Conservation (phyloP, 2,329 filamentous ascomycete species). For the Xylariales sp. region DNA sequence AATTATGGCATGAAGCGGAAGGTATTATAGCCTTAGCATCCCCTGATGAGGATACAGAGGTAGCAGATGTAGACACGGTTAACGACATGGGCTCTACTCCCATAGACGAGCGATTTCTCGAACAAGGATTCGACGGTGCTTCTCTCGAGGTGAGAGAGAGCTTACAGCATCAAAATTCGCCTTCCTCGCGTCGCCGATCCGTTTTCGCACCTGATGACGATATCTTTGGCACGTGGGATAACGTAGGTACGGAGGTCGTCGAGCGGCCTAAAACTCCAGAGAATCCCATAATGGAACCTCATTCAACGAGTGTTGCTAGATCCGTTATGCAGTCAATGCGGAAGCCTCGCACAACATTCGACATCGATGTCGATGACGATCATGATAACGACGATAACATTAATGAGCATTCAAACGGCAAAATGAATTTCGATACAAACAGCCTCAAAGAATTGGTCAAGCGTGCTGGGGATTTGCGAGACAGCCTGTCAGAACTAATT, state of each 20-base stretch:
- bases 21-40: conserved; percentile 88
- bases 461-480: conserved; percentile 69
- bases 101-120: conserved; percentile 59
- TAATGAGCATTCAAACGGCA: conserved; percentile 56
- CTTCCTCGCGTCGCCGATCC: conserved; percentile 65
- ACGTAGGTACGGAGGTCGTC: conserved; percentile 53
- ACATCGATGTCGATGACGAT: conserved; percentile 51
- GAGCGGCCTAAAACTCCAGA: conserved; percentile 57
- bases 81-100: conserved; percentile 55
- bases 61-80: conserved; percentile 50
- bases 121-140: conserved; percentile 61
- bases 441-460: conserved; percentile 75
- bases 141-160: conserved; percentile 58
- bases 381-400: conserved; percentile 50
- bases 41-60: conserved; percentile 67
- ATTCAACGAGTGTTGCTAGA: conserved; percentile 64
- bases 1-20: conserved; percentile 83
- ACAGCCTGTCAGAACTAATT: conserved; percentile 69
- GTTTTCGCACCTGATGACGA: conserved; percentile 75
- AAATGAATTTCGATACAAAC: conserved; percentile 75
- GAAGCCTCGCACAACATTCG: conserved; percentile 57
- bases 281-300: conserved; percentile 50
- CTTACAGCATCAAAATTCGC: conserved; percentile 58
- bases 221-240: conserved; percentile 68
- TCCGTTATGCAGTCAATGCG: conserved; percentile 75